phyloP scores from a whole-genome alignment of 306 rosid genomes.

The Sesbania bispinosa region DNA sequence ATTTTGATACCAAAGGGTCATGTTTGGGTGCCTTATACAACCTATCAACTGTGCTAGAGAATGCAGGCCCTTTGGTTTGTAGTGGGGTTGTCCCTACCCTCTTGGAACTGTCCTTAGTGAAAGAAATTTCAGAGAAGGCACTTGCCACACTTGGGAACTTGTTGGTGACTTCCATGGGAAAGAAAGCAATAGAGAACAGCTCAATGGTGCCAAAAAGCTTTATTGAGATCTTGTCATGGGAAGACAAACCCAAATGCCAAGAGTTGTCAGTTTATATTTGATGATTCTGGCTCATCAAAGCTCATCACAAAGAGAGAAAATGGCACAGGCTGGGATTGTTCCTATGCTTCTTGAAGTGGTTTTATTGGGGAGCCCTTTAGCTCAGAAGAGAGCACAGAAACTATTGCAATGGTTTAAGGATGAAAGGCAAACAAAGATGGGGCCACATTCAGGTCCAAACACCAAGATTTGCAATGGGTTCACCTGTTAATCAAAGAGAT shows the following conservation, averaged over 20 bases:
- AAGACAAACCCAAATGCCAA: conserved; percentile 71
- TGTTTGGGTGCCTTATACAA: conserved; percentile 66
- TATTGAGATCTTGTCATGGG: conserved; percentile 86
- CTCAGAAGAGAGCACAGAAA: conserved; percentile 86
- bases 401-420: conserved; percentile 85
- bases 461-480: conserved; percentile 58
- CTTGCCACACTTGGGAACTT: conserved; percentile 77
- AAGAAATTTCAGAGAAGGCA: conserved; percentile 64
- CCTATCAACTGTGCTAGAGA: conserved; percentile 71
- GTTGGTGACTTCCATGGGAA: conserved; percentile 77
- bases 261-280: conserved; percentile 75
- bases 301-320: conserved; percentile 67
- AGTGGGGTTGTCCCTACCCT: conserved; percentile 56
- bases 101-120: conserved; percentile 38
- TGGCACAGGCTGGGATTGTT: conserved; percentile 72
- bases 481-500: conserved; percentile 51
- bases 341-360: conserved; percentile 72
- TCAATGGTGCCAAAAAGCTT: conserved; percentile 55
- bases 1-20: conserved; percentile 42
- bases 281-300: conserved; percentile 95
- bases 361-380: conserved; percentile 71
- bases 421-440: conserved; percentile 67
- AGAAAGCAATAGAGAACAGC: conserved; percentile 68
- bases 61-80: conserved; percentile 55
- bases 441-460: conserved; percentile 96